Evolutionary conservation across 352 stramenopile genomes (phyloP).

Genomic region (Phytophthora megakarya): DNA sequence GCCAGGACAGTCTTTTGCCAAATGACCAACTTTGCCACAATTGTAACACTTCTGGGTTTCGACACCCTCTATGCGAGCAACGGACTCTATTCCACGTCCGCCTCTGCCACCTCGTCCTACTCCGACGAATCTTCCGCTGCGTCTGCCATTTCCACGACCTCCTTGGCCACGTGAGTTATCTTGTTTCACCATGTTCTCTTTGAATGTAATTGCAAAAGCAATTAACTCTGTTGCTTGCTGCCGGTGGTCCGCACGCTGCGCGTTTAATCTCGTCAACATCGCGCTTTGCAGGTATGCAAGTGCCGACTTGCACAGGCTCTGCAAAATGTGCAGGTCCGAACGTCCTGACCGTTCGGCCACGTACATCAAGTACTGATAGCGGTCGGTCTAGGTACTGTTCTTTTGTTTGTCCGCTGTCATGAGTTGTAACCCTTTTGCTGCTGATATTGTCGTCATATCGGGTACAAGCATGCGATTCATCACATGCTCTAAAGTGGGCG

Average conservation of each 20-base stretch:
- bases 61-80: not conserved
- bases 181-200: slow-evolving; percentile 1
- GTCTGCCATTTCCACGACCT: not conserved
- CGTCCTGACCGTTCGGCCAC: slow-evolving; percentile 3
- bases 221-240: slow-evolving; percentile 2
- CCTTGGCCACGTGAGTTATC: not conserved
- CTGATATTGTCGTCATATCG: slow-evolving; percentile 4
- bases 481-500: slow-evolving; percentile 9
- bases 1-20: not conserved
- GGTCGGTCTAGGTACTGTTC: slow-evolving; percentile 4
- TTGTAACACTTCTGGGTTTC: not conserved
- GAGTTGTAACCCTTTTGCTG: not conserved
- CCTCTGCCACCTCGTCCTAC: not conserved
- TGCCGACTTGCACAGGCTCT: slow-evolving; percentile 5
- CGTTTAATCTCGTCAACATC: slow-evolving; percentile 8
- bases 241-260: slow-evolving; percentile 1
- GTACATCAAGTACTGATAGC: slow-evolving; percentile 10
- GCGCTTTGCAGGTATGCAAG: not conserved
- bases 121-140: not conserved
- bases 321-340: slow-evolving; percentile 1
- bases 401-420: slow-evolving; percentile 3
- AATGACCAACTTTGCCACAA: not conserved
- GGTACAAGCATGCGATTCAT: slow-evolving; percentile 12
- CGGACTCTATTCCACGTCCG: not conserved
- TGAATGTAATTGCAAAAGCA: slow-evolving; percentile 1